Percentiles rank a stretch among this genome's conserved stretches.
These are phyloP conservation scores for Daldinia childiae DNA, from an alignment of 495 filamentous ascomycete genomes.

Conservation along the genomic window DNA sequence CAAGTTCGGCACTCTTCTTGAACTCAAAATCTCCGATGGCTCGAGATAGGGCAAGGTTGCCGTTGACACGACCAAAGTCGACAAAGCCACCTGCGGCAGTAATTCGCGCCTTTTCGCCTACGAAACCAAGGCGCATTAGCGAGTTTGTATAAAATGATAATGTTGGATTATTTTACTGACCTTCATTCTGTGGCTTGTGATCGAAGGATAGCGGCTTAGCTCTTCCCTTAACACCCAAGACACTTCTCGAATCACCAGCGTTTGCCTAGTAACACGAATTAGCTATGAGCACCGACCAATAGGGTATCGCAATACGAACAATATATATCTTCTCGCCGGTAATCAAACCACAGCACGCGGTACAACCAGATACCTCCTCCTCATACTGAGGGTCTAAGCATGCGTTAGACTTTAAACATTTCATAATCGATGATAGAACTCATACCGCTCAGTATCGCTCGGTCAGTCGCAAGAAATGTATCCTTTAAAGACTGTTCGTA, in stretches of 20 bases:
- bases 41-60: conserved; percentile 95
- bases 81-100: conserved; percentile 96
- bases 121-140: conserved; percentile 31
- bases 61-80: conserved; percentile 97
- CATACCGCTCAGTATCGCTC: conserved; percentile 93
- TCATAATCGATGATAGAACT: conserved; percentile 5
- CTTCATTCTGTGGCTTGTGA: conserved; percentile 98
- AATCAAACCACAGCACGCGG: conserved; percentile 88
- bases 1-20: conserved; percentile 97
- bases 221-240: conserved; percentile 93
- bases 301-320: conserved; percentile 59
- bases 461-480: conserved; percentile 94
- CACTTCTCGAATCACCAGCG: conserved; percentile 92
- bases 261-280: conserved; percentile 73
- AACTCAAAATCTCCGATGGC: conserved; percentile 99
- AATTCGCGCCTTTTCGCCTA: conserved; percentile 96
- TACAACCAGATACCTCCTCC: conserved; percentile 98
- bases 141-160: conserved; percentile 1
- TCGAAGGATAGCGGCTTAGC: conserved; percentile 97
- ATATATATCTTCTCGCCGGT: conserved; percentile 93
- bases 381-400: conserved; percentile 89
- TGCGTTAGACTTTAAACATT: conserved; percentile 26
- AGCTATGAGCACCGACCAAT: conserved; percentile 19
- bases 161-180: conserved; percentile 55
- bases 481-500: conserved; percentile 97